Base-by-base conservation (phyloP, 2,329 filamentous ascomycete species). In the Hortaea sp. region DNA sequence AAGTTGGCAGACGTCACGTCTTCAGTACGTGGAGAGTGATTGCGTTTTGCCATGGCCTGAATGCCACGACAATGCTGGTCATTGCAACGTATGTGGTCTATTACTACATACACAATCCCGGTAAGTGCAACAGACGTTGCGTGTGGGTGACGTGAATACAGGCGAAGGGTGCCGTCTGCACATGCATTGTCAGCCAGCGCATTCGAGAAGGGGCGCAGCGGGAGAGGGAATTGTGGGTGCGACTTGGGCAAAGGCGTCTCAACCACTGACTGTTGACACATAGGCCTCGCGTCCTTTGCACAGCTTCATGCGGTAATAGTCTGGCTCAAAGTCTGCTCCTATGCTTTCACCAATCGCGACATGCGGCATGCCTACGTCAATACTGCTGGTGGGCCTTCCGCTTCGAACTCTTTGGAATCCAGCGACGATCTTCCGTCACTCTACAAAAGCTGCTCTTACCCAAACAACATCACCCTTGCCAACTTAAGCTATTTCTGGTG, bases 401-500 rank as follows among this genome's bases (percentile, higher is more conserved):
- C 78, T 27, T 20, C 20, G 20, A 20, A 20, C 20, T 20, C 20
- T 20, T 20, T 20, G 20, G 20, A 20, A 20, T 20, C 20, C 20
- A 20, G 20, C 20, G 20, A 20, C 20, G 20, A 2, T 20, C 71
- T 95, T 4, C 92, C 92, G 1, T 81, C 86, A 34, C 73, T 97
- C 27, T 98, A 97, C 69, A 72, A 76, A 9, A 63, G 78, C 45
- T 94, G 88, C 58, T 86, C 90, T 0, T 98, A 98, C 63, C 92
- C 92, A 0, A 69, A 78, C 41, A 98, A 97, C 65, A 86, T 98
- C 65, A 94, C 88, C 3, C 75, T 95, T 55, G 69, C 75, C 43
- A 98, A 97, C 63, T 72, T 98, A 28, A 79, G 79, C 48, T 98
- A 97, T 69, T 98, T 98, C 66, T 97, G 92, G 90, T 90, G 89